Percentiles rank a stretch among this genome's conserved stretches.
These are phyloP conservation scores for Phytophthora cactorum DNA, from an alignment of 352 stramenopile species.

Conservation along the genomic window DNA sequence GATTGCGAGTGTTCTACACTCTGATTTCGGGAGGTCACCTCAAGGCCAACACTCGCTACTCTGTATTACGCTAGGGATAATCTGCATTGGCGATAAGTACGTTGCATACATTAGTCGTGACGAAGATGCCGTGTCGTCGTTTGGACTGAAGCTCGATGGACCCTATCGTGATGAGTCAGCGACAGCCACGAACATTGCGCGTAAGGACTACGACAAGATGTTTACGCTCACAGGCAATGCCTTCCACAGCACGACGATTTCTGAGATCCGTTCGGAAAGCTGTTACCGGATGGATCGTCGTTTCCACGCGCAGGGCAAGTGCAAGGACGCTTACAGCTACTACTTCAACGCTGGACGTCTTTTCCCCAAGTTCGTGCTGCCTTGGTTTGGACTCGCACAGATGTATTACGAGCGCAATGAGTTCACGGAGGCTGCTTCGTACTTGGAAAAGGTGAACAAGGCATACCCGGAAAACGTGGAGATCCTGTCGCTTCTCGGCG, in stretches of 20 bases:
- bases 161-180: conserved; percentile 83
- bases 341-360: conserved; percentile 94
- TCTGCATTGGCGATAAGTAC: conserved; percentile 94
- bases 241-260: conserved; percentile 90
- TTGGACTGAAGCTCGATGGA: conserved; percentile 74
- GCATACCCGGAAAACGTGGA: conserved; percentile 90
- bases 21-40: no score
- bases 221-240: conserved; percentile 87
- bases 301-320: conserved; percentile 94
- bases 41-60: no score
- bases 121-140: conserved; percentile 64
- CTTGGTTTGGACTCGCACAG: conserved; percentile 87
- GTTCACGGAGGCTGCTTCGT: conserved; percentile 80
- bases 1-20: no score
- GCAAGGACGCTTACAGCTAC: conserved; percentile 96
- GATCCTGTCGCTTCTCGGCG: conserved; percentile 79
- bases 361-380: conserved; percentile 88
- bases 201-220: conserved; percentile 93
- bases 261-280: conserved; percentile 95
- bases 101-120: conserved; percentile 87
- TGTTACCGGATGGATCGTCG: conserved; percentile 96
- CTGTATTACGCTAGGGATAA: no score
- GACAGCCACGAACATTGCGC: conserved; percentile 64
- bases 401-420: conserved; percentile 92
- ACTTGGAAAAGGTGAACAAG: conserved; percentile 91